Conservation (phyloP, 371 early-diverging fungal species). For the Batkoa obscura region DNA sequence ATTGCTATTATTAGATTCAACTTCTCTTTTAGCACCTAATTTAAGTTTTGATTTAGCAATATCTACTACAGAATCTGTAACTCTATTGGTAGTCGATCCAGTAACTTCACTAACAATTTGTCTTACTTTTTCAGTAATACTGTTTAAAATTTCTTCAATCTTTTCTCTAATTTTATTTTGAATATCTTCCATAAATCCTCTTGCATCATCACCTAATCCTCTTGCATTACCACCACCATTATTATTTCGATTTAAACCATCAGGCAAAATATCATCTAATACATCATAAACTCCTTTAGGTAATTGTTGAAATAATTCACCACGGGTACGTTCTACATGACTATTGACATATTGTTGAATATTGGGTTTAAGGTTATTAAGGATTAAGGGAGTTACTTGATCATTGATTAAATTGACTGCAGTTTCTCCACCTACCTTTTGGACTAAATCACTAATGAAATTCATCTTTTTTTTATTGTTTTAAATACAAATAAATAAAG, state of each 20-base stretch:
- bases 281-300: not conserved
- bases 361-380: not conserved
- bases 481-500: too few relatives aligned
- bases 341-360: not conserved
- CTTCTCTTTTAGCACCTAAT: not conserved
- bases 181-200: constrained; percentile 2
- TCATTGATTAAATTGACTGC: constrained; percentile 2
- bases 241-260: not conserved
- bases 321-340: constrained; percentile 1
- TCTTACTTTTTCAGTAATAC: not conserved
- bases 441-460: not conserved
- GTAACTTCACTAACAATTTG: constrained; percentile 1
- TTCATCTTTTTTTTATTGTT: too few relatives aligned
- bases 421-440: not conserved
- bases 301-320: not conserved
- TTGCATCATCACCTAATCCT: not conserved
- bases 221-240: not conserved
- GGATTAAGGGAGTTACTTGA: not conserved
- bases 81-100: not conserved
- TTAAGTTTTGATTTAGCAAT: not conserved
- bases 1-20: not conserved
- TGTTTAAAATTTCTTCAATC: not conserved
- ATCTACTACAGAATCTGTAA: not conserved
- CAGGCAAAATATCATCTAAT: constrained; percentile 1
- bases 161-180: not conserved